Percentiles rank a stretch among this genome's conserved stretches.
Conservation (phyloP, 2,329 filamentous ascomycete genomes). For the Beauveria bassiana region DNA sequence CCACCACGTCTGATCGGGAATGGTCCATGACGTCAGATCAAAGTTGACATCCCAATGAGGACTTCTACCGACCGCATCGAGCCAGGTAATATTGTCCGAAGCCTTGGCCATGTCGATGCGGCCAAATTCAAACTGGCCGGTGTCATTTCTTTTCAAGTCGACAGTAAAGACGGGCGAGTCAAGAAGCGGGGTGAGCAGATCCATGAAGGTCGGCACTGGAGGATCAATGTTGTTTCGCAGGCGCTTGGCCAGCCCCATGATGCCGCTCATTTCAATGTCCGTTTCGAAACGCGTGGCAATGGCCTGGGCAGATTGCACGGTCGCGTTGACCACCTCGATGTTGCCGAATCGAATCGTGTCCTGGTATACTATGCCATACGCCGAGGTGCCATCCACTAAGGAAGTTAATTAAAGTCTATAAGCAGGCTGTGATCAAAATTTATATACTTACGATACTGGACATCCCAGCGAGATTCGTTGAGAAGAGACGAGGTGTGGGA, state of each 20-base stretch:
- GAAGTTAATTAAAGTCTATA: neutral
- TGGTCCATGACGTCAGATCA: constrained; percentile 33
- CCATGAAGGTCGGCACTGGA: constrained; percentile 35
- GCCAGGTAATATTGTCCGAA: constrained; percentile 35
- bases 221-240: constrained; percentile 37
- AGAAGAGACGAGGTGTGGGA: constrained; percentile 37
- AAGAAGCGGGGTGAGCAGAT: constrained; percentile 34
- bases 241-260: constrained; percentile 44
- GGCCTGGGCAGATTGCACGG: constrained; percentile 40
- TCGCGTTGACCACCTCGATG: constrained; percentile 35
- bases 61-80: constrained; percentile 24
- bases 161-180: constrained; percentile 38
- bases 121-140: constrained; percentile 45
- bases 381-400: constrained; percentile 36
- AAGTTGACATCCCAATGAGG: constrained; percentile 40
- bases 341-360: constrained; percentile 41
- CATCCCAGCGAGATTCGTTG: constrained; percentile 38
- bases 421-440: too few species aligned
- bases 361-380: constrained; percentile 40
- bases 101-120: constrained; percentile 34
- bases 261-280: constrained; percentile 37
- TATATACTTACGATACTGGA: constrained; percentile 38
- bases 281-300: constrained; percentile 36
- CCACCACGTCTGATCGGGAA: constrained; percentile 43
- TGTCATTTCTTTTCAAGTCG: constrained; percentile 40